phyloP scores from a whole-genome alignment of 345 rosid genomes.

The Theobroma cacao region DNA sequence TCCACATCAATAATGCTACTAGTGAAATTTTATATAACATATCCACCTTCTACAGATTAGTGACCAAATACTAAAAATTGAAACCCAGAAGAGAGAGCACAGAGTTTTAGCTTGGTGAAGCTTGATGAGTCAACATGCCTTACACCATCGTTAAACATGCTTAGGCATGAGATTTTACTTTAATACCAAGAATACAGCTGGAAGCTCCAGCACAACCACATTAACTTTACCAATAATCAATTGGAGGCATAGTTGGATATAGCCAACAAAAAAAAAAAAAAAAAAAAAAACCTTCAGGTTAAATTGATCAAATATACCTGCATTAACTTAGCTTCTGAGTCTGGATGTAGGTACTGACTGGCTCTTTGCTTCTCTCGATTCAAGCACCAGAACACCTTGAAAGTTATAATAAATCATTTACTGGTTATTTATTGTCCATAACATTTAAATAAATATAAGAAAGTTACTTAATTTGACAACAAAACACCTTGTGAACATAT shows the following conservation, averaged over 20 bases:
- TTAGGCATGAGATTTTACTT: not conserved
- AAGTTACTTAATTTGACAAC: not conserved
- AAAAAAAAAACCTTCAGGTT: not conserved
- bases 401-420: not conserved
- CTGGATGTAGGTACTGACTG: constrained; percentile 10
- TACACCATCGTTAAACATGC: not conserved
- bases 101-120: not conserved
- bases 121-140: not conserved
- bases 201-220: not conserved
- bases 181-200: not conserved
- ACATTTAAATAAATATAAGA: not conserved
- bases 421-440: not conserved
- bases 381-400: constrained; percentile 30
- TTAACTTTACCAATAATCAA: not conserved
- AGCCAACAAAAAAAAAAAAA: not conserved
- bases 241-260: not conserved
- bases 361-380: constrained; percentile 26
- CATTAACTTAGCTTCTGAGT: constrained; percentile 15
- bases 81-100: not conserved
- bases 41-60: not conserved
- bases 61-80: not conserved
- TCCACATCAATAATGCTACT: not conserved
- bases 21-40: not conserved
- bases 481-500: constrained; percentile 24
- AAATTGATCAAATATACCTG: constrained; percentile 14